A percentile compares a stretch with the other conserved stretches of the same genome.
Evolutionary conservation across 495 filamentous ascomycete genomes (phyloP).

Genomic region (Aspergillus ellipticus): DNA sequence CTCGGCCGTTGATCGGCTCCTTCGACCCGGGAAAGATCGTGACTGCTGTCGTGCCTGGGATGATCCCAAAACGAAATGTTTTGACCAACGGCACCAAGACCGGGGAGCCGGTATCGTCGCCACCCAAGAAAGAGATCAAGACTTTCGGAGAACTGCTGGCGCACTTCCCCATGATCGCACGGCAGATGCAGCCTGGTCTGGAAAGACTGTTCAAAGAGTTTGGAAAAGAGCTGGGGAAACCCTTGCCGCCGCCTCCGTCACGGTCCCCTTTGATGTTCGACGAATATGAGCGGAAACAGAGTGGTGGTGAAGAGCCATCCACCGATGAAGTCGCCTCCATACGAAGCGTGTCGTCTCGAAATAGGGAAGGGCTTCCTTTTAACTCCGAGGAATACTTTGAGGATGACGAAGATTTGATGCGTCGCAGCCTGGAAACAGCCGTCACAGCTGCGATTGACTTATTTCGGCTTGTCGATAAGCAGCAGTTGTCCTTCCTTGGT

Average conservation of each 20-base stretch:
- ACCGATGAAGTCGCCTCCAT: slow-evolving; percentile 34
- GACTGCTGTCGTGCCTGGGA: slow-evolving; percentile 54
- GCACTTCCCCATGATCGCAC: slow-evolving; percentile 92
- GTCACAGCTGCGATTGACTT: slow-evolving; percentile 93
- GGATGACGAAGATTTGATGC: slow-evolving; percentile 85
- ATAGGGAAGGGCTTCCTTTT: slow-evolving; percentile 40
- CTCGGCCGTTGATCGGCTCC: slow-evolving; percentile 80
- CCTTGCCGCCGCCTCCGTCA: slow-evolving; percentile 73
- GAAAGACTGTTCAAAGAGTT: slow-evolving; percentile 91
- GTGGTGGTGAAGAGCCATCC: slow-evolving; percentile 22
- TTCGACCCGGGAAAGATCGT: slow-evolving; percentile 69
- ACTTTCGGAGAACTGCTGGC: slow-evolving; percentile 88
- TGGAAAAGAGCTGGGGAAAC: slow-evolving; percentile 76
- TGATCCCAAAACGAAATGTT: slow-evolving; percentile 27
- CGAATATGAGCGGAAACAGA: slow-evolving; percentile 22
- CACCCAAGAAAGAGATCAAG: slow-evolving; percentile 82
- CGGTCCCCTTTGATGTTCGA: slow-evolving; percentile 42
- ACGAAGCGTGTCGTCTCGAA: slow-evolving; percentile 34
- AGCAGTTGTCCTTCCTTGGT: slow-evolving; percentile 86
- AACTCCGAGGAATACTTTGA: slow-evolving; percentile 55
- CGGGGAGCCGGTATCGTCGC: slow-evolving; percentile 32
- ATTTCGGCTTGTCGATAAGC: slow-evolving; percentile 92
- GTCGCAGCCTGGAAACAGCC: slow-evolving; percentile 80
- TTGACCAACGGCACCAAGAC: slow-evolving; percentile 33
- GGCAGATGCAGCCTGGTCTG: slow-evolving; percentile 91